Evolutionary conservation across 2,329 filamentous ascomycete species (phyloP), one percentile per base, ranked within the genome.

Genomic region (Microsporum ferrugineum): DNA sequence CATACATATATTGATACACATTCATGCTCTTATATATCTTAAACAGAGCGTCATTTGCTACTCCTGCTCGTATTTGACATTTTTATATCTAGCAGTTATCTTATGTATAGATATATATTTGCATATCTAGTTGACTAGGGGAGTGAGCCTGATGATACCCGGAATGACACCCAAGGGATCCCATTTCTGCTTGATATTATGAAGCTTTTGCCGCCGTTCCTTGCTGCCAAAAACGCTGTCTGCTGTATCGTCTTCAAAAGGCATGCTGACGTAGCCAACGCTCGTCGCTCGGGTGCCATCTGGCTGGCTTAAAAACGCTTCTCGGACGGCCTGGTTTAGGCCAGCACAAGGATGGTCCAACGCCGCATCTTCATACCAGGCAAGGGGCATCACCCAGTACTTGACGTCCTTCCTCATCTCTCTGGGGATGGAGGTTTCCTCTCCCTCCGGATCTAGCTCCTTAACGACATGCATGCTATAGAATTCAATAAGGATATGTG

Each of bases 301-400:
- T n/a, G 39, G 6, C 6, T 23, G 12, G 5, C 14, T 43, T n/a
- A 43, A n/a, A 43, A 43, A 43, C 3, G 39, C 39, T 14, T 43
- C 39, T 43, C 39, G 12, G 14, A 43, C 5, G 14, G 39, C 39
- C 14, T 5, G 3, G 33, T 55, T 55, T 14, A 43, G 39, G 6
- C n/a, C 58, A 29, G 33, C 45, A n/a, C 58, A 39, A 14, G 34
- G 23, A 17, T 38, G n/a, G 23, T 51, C 58, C 41, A 59, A 39
- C 45, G 23, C 43, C 7, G 58, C 31, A 17, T 59, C 58, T 7
- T 49, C 12, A 10, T 49, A 59, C 39, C 36, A 59, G 33, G 39
- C 31, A 5, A 59, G 58, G n/a, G 58, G 58, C 58, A 59, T 59
- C 58, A 59, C 43, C 58, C 58, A 59, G 39, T 59, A 59, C 58